Base-by-base conservation (phyloP, 805 yeast species). In the Candida quercuum region DNA sequence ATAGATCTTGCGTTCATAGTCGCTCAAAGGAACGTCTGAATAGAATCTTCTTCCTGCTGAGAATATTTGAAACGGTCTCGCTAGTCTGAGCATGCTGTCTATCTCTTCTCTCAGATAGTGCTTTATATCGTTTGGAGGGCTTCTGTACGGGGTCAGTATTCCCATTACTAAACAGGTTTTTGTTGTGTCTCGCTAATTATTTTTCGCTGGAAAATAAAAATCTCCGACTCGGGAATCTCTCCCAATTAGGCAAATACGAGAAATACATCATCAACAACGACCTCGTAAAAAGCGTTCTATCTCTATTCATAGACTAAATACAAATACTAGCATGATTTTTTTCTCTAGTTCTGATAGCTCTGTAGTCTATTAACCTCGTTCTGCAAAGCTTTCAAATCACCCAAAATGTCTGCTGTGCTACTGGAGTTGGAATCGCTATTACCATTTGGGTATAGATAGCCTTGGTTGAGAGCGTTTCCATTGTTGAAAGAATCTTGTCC, bases 371-470 rank as follows among this genome's bases (percentile, higher is more conserved):
- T 83, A 17, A 82, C 86, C 55, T 82, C 88, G 26, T 70, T 80
- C 49, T 81, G 86, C 33, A 82, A 64, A 8, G 81, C 81, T 50
- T 72, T 72, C 40, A 82, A 63, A 51, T 81, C 83, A 33, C 81
- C 79, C 46, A 82, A 57, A 17, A 81, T 74, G 42, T 80, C 76
- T 4, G 71, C 51, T 1, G 62, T 45, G 27, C 51, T 43, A 21
- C 45, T 40, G 6, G 46, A 34, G 7, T 31, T 33, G 9, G 33
- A 30, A 4, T 18, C 17, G 28, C 16, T 29, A 6, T 35, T n/a
- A 22, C 31, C 18, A 25, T 26, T 9, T 11, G 17, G 33, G n/a
- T n/a, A n/a, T n/a, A n/a, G n/a, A n/a, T n/a, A n/a, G n/a, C n/a
- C n/a, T n/a, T n/a, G n/a, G 19, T n/a, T 18, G 19, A 36, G 19